Base-by-base conservation (phyloP, 148 eudicot species). In the Rheum nobile region DNA sequence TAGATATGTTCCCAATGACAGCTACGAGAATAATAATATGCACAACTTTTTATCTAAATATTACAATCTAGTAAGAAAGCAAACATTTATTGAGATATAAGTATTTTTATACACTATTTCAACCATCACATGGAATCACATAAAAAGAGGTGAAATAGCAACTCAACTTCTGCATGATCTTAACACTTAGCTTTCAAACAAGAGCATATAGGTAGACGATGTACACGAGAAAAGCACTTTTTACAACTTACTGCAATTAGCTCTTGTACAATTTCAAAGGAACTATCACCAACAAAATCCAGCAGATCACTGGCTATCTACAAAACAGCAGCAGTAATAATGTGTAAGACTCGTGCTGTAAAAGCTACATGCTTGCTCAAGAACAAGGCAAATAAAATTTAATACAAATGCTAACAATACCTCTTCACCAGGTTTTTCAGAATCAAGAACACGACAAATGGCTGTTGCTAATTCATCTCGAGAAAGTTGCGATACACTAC, bases 371-470 rank as follows among this genome's bases (percentile, higher is more conserved):
- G 70, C 70, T 5, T 41, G 13, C 70, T 32, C 21, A 32, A 65
- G 8, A 34, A 65, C 0, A 0, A 65, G 17, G 70, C 19, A 32
- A 50, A 50, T 4, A 61, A 16, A 32, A 32, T 4, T 65, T 5
- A 17, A 29, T 12, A 65, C 70, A 65, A 31, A 28, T 13, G 21
- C 10, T 32, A 65, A 32, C 38, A 65, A 65, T 65, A 95, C 98
- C 96, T 95, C 98, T 77, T 95, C 98, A 52, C 98, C 97, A 73
- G 88, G 96, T 82, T 95, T 95, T 24, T 88, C 89, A 72, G 96
- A 95, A 84, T 90, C 90, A 79, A 95, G 98, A 77, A 91, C 86
- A 35, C 91, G 91, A 79, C 97, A 95, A 72, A 95, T 87, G 44
- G 97, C 86, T 85, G 85, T 85, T 71, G 98, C 98, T 75, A 95